Evolutionary conservation across 139 green algal species (phyloP).

Genomic region (Volvox africanus): DNA sequence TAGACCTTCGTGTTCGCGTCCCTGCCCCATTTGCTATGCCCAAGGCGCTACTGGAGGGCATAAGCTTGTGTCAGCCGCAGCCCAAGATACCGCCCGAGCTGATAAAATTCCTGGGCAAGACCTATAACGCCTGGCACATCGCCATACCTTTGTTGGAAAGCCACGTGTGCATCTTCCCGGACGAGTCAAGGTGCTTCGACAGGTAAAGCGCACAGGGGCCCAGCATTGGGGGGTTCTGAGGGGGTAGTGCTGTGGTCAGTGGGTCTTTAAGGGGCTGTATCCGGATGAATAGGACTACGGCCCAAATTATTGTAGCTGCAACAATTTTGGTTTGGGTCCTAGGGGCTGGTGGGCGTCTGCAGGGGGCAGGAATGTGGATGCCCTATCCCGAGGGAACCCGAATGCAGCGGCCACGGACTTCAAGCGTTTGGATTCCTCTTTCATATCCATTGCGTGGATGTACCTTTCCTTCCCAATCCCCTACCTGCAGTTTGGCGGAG

Average conservation of each 20-base stretch:
- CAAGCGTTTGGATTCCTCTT: too few relatives aligned
- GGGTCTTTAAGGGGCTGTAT: too few relatives aligned
- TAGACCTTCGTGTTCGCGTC: neutral
- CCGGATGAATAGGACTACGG: too few relatives aligned
- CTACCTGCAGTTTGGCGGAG: conserved; percentile 51
- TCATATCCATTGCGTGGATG: too few relatives aligned
- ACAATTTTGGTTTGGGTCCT: too few relatives aligned
- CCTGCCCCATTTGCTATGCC: neutral
- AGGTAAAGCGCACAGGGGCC: conserved; percentile 64
- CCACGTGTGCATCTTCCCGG: conserved; percentile 95
- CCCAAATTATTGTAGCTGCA: too few relatives aligned
- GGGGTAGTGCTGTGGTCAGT: too few relatives aligned
- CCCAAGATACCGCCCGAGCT: conserved; percentile 98
- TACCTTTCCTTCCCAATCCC: neutral
- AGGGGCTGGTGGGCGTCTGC: neutral
- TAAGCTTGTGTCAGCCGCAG: conserved; percentile 95
- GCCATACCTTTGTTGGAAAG: conserved; percentile 96
- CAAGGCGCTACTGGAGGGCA: conserved; percentile 90
- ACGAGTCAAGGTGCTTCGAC: conserved; percentile 94
- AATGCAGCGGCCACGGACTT: too few relatives aligned
- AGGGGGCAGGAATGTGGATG: neutral
- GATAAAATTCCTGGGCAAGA: conserved; percentile 98
- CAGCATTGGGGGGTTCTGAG: neutral
- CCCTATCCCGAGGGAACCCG: too few relatives aligned
- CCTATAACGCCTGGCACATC: conserved; percentile 97